Base-by-base conservation (phyloP, 2,329 filamentous ascomycete species). In the Zymoseptoria passerinii region DNA sequence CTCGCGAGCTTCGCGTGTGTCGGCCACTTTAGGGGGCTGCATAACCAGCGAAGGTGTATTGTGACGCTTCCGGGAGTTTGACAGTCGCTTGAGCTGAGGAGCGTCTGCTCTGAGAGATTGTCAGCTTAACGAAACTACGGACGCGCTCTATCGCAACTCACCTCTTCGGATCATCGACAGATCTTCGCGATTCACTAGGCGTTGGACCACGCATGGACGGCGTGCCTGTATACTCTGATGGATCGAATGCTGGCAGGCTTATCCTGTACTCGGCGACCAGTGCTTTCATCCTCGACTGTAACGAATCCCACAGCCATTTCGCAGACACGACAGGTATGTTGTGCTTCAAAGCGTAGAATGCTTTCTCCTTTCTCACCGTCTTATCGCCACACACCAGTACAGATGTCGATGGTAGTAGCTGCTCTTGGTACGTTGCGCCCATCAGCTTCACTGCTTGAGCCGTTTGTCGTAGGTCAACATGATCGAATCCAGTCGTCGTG, bases 291-390 rank as follows among this genome's bases (percentile, higher is more conserved):
- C 82, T 67, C 51, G 69, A 71, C 55, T 80, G 78, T 54, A 96
- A 84, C 64, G 88, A 94, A 54, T 86, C 81, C 86, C 89, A 94
- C 2, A 99, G 78, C 94, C 94, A 99, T 20, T 87, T 83, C 18
- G 84, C 83, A 7, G 82, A 82, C 9, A 97, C 88, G n/a, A 92
- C 84, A 1, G 91, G 89, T 9, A 97, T 87, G 4, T 81, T 81
- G 79, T 89, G 89, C 66, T 86, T 81, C 8, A 84, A 72, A 0
- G 91, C 91, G 68, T 90, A 86, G 50, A 87, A 83, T 18, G 94
- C 77, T 74, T 99, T 99, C 63, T 94, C 87, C 58, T 71, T 82
- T 76, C 74, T 90, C 23, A 69, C 71, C 27, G 72, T 68, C 1
- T 77, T 76, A 4, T 65, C 48, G 73, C 78, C 80, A 58, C 84